These are phyloP conservation scores for Simplicillium sp. DNA, from an alignment of 2,329 filamentous ascomycete genomes.

Conservation along the genomic window DNA sequence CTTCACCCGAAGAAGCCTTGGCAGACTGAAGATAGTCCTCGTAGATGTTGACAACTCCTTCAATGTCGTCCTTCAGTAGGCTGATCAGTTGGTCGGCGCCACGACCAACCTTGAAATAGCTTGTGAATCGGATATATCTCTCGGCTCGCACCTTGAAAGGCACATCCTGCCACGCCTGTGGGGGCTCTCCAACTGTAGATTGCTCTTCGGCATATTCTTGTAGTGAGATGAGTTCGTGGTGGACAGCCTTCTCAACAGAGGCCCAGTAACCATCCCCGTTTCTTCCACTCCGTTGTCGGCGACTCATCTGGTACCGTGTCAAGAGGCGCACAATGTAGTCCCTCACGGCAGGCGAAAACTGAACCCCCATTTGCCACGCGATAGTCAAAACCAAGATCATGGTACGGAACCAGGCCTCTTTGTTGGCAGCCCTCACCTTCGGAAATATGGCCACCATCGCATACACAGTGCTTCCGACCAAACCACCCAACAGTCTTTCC, in stretches of 20 bases:
- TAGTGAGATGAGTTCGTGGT: conserved; percentile 7
- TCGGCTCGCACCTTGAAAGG: conserved; percentile 8
- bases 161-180: conserved; percentile 6
- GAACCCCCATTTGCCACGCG: conserved; percentile 9
- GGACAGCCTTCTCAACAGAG: conserved; percentile 3
- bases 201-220: too few species aligned
- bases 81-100: conserved; percentile 9
- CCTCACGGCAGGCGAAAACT: conserved; percentile 7
- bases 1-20: too few species aligned
- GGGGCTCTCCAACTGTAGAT: neutral
- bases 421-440: conserved; percentile 3
- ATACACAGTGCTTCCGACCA: conserved; percentile 11
- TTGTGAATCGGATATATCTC: conserved; percentile 11
- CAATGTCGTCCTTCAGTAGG: conserved; percentile 10
- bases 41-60: conserved; percentile 9
- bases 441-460: conserved; percentile 9
- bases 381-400: conserved; percentile 10
- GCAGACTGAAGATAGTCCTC: conserved; percentile 7
- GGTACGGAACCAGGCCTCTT: conserved; percentile 8
- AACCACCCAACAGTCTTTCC: conserved; percentile 9
- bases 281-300: conserved; percentile 1
- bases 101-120: conserved; percentile 7
- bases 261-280: conserved; percentile 7
- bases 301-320: conserved; percentile 6
- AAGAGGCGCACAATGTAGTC: conserved; percentile 7